These are phyloP conservation scores for Penicillium polonicum DNA, from an alignment of 2,329 filamentous ascomycete species.

Conservation along the genomic window DNA sequence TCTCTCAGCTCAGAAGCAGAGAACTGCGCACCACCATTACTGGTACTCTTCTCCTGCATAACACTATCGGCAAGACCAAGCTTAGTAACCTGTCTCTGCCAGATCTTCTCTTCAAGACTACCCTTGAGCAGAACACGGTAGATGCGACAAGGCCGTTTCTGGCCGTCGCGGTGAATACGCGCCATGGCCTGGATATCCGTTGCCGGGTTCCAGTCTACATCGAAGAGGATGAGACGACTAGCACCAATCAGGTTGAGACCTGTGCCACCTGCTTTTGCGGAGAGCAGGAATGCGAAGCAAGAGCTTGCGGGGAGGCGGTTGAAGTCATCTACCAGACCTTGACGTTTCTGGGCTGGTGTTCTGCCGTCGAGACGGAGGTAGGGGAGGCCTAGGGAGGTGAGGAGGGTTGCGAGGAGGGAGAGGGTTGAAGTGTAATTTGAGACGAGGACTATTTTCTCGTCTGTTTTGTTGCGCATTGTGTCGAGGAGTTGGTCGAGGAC, in stretches of 20 bases:
- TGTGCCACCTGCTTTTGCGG: conserved; percentile 68
- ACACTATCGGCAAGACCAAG: conserved; percentile 68
- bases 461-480: conserved; percentile 58
- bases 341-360: conserved; percentile 63
- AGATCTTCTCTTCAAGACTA: conserved; percentile 72
- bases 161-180: conserved; percentile 70
- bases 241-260: conserved; percentile 71
- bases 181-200: conserved; percentile 74
- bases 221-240: conserved; percentile 67
- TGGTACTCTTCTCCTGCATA: conserved; percentile 62
- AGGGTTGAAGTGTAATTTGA: conserved; percentile 74
- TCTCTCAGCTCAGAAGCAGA: conserved; percentile 65
- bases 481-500: conserved; percentile 66
- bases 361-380: conserved; percentile 69
- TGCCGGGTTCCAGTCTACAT: conserved; percentile 74
- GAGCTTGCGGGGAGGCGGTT: conserved; percentile 58
- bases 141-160: conserved; percentile 66
- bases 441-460: conserved; percentile 72
- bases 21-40: conserved; percentile 54
- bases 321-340: conserved; percentile 68
- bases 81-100: conserved; percentile 70
- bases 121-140: conserved; percentile 69
- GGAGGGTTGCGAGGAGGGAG: conserved; percentile 62
- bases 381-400: conserved; percentile 59
- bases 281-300: conserved; percentile 68